Percentiles rank a stretch among this genome's conserved stretches.
Evolutionary conservation across 306 rosid genomes (phyloP).

Genomic region (Calophaca sinica): DNA sequence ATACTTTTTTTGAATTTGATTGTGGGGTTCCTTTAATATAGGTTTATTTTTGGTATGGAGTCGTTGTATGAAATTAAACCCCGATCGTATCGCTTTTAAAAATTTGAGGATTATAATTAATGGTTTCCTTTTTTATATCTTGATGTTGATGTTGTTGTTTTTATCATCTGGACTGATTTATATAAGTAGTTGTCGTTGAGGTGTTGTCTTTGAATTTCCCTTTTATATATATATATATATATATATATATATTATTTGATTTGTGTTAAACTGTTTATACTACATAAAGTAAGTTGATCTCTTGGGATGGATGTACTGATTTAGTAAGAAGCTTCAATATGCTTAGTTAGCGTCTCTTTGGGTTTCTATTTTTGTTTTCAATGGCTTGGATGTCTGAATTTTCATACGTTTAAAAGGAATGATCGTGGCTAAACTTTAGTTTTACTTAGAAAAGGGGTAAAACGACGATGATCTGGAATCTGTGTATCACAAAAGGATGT

Average conservation of each 20-base stretch:
- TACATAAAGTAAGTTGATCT: neutral
- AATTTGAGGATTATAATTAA: neutral
- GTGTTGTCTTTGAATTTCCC: neutral
- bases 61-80: no score
- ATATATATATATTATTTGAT: no score
- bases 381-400: neutral
- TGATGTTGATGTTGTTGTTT: no score
- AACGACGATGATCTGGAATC: neutral
- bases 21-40: neutral
- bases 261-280: neutral
- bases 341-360: neutral
- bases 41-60: neutral
- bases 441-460: neutral
- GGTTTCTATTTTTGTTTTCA: neutral
- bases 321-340: neutral
- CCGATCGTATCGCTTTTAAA: no score
- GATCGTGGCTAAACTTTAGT: neutral
- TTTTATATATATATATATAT: no score
- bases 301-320: neutral
- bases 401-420: neutral
- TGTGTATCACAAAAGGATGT: neutral
- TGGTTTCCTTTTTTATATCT: neutral
- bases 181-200: neutral
- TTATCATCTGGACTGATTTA: no score
- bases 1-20: neutral